A percentile compares a stretch with the other conserved stretches of the same genome.
These are phyloP conservation scores for Phytophthora boehmeriae DNA, from an alignment of 352 stramenopile species.

Conservation along the genomic window DNA sequence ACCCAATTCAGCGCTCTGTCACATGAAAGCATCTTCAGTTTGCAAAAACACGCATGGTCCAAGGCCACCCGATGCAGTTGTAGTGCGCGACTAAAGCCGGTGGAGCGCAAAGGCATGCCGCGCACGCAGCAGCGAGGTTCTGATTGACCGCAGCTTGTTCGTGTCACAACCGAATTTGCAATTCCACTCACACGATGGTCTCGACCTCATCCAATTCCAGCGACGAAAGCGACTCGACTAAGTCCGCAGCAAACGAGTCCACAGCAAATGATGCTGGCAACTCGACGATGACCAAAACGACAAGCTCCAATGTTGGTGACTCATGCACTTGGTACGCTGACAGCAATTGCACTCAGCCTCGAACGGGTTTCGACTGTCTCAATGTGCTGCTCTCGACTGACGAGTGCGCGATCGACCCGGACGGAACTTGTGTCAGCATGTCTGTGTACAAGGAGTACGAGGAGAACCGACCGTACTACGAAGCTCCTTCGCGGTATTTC, in stretches of 20 bases:
- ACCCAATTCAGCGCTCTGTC: background rate
- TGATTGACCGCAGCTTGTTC: background rate
- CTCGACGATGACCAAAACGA: constrained; percentile 15
- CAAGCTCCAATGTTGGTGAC: constrained; percentile 31
- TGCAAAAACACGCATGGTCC: constrained; percentile 3
- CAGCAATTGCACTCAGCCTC: constrained; percentile 21
- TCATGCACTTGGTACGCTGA: constrained; percentile 43
- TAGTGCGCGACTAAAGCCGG: constrained; percentile 1
- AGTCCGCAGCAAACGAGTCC: too few relatives aligned
- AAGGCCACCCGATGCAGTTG: background rate
- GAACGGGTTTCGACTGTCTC: constrained; percentile 38
- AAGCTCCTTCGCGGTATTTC: constrained; percentile 33
- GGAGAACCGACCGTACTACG: constrained; percentile 29
- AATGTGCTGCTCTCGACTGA: constrained; percentile 30
- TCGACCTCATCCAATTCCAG: constrained; percentile 11
- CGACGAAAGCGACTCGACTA: too few relatives aligned
- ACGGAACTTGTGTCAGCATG: constrained; percentile 43
- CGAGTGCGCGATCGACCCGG: constrained; percentile 40
- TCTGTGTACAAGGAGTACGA: constrained; percentile 33
- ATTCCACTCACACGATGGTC: constrained; percentile 8
- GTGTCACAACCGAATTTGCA: constrained; percentile 23
- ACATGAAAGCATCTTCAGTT: constrained; percentile 6
- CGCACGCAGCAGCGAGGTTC: constrained; percentile 14
- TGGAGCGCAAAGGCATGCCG: background rate
- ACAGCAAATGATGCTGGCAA: background rate